Base-by-base conservation (phyloP, 1,139 yeast genomes). In the Tardiomyces digboiensis region DNA sequence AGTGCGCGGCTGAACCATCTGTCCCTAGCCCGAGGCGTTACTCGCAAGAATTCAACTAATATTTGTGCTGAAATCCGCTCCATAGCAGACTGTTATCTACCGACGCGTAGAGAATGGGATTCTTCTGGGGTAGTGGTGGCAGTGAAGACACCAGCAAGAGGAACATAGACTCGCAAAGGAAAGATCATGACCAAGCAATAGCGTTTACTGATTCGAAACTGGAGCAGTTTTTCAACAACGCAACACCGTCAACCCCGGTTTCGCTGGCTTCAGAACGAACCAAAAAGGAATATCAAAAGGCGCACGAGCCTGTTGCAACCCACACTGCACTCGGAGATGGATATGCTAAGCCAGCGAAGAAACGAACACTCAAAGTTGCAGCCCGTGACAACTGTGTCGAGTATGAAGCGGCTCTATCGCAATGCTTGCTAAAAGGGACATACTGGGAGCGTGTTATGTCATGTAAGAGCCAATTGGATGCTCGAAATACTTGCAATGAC, bases 321-420 rank as follows among this genome's bases (percentile, higher is more conserved):
- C n/a, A n/a, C n/a, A n/a, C n/a, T n/a, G n/a, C n/a, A n/a, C n/a
- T n/a, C n/a, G n/a, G n/a, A n/a, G n/a, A n/a, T n/a, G n/a, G n/a
- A n/a, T n/a, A n/a, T n/a, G n/a, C n/a, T n/a, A n/a, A n/a, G n/a
- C n/a, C n/a, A n/a, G n/a, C 33, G 8, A n/a, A 26, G 14, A n/a
- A 8, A 8, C 5, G 33, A 40, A 47, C 58, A n/a, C 42, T 56
- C 19, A 49, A 47, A 37, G 61, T 57, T 41, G 56, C 57, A 1
- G 64, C 65, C 16, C 44, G 57, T 46, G 61, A 61, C 40, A 61
- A 61, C 50, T 61, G 65, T 42, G 62, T 58, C 8, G 65, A 61
- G 45, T 57, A 47, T 40, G 62, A 60, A 36, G 44, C 45, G n/a
- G 56, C 58, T 13, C 52, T 53, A 39, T 52, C 62, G 12, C 44